These are phyloP conservation scores for Candida orba DNA, from an alignment of 805 yeast species.

Conservation along the genomic window DNA sequence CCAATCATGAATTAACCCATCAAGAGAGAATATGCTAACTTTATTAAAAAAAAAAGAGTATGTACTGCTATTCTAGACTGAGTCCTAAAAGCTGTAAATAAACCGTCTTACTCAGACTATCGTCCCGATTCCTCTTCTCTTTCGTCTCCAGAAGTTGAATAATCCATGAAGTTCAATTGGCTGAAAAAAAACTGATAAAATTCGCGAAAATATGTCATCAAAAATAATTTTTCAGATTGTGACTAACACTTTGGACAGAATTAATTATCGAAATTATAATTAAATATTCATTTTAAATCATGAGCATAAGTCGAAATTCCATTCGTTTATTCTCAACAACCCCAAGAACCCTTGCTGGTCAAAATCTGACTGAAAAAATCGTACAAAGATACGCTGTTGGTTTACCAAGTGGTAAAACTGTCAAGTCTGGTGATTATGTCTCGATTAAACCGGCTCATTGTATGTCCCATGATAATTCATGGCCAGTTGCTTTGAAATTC, in stretches of 20 bases:
- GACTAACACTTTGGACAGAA: background rate
- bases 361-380: constrained; percentile 91
- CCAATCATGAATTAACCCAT: too few species aligned
- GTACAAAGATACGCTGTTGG: constrained; percentile 92
- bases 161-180: background rate
- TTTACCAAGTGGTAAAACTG: constrained; percentile 63
- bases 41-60: too few species aligned
- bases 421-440: constrained; percentile 89
- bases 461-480: constrained; percentile 98
- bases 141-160: background rate
- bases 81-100: too few species aligned
- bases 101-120: too few species aligned
- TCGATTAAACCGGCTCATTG: constrained; percentile 93
- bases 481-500: constrained; percentile 98
- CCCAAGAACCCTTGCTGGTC: constrained; percentile 29
- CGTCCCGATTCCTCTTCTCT: background rate
- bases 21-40: too few species aligned
- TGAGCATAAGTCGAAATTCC: constrained; percentile 1
- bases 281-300: background rate
- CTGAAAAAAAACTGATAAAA: background rate
- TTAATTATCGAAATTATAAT: background rate
- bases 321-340: constrained; percentile 20
- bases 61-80: too few species aligned
- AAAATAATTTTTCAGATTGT: background rate
- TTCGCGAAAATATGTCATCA: constrained; percentile 2